Conservation (phyloP, 495 filamentous ascomycete species). For the Amniculicola lignicola region DNA sequence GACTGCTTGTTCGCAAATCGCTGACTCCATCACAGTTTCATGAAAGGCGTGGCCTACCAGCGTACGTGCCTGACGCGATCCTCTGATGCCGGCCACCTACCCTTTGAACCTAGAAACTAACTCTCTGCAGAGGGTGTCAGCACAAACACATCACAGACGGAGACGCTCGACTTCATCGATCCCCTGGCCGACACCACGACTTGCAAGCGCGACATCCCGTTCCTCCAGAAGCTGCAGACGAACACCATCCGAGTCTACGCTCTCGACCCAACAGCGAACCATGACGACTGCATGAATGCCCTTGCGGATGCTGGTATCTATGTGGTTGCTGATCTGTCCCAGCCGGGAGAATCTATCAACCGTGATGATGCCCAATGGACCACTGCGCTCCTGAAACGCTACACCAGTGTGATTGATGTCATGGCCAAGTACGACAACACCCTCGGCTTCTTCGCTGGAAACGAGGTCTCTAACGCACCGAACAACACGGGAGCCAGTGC, state of each 20-base stretch:
- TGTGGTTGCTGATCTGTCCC: slow-evolving; percentile 81
- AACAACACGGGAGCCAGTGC: slow-evolving; percentile 82
- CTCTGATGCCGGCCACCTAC: neutral
- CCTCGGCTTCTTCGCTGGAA: slow-evolving; percentile 94
- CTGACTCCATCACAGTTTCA: slow-evolving; percentile 49
- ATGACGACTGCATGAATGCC: slow-evolving; percentile 79
- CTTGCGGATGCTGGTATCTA: slow-evolving; percentile 89
- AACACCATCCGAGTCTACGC: slow-evolving; percentile 94
- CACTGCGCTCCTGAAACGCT: slow-evolving; percentile 68
- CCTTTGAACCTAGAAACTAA: slow-evolving; percentile 13
- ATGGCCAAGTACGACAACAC: slow-evolving; percentile 77
- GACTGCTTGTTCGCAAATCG: neutral
- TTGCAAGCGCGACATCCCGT: slow-evolving; percentile 82
- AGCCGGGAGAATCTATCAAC: slow-evolving; percentile 79
- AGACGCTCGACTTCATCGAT: slow-evolving; percentile 50
- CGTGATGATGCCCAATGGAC: slow-evolving; percentile 75
- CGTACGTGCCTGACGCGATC: slow-evolving; percentile 41
- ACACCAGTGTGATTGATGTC: slow-evolving; percentile 78
- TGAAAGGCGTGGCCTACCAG: slow-evolving; percentile 89
- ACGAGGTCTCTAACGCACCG: slow-evolving; percentile 85
- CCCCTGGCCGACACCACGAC: slow-evolving; percentile 67
- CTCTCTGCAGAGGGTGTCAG: slow-evolving; percentile 48
- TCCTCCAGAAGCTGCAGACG: slow-evolving; percentile 69
- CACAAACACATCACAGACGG: slow-evolving; percentile 45
- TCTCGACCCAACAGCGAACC: slow-evolving; percentile 74